Evolutionary conservation across 2,329 filamentous ascomycete genomes (phyloP), one percentile per base, ranked within the genome.

Genomic region (Diaporthe citriasiana): DNA sequence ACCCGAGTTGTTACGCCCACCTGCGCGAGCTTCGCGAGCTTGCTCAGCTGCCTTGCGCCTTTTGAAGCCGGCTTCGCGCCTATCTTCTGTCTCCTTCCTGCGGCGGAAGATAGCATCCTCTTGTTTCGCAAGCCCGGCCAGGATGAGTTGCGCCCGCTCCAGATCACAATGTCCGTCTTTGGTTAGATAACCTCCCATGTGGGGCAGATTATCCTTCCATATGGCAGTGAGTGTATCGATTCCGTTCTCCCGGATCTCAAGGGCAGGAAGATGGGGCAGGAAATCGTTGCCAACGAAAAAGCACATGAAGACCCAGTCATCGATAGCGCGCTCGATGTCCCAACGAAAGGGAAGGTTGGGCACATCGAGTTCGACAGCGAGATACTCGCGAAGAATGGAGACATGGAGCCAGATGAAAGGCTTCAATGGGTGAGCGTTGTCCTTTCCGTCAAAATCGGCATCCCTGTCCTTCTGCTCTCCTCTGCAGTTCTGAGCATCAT

Each of bases 261-360:
- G 89, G 79, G 96, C 97, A n/a, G 97, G 97, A 74, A 99, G 87
- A 87, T 99, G 97, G 68, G 97, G 97, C 78, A 99, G 86, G 85
- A 99, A 99, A 86, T 99, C 97, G 83, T 99, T 99, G 78, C 96
- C 96, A 73, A 98, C 96, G 82, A 98, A 98, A 85, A 97, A 98
- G 85, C 96, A 98, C 92, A 98, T 97, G 83, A 98, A 98, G 19
- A 98, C 95, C 97, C 96, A 98, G 82, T 98, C 96, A 83, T 98
- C 97, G 74, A 98, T 90, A 35, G 95, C 95, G 77, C 97, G 92
- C 84, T 99, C 97, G 57, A 99, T 88, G 81, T 99, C 95, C 83
- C 97, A 98, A 71, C 91, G 90, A 84, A 98, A 98, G 1, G 93
- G 92, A 77, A 98, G 90, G 72, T 92, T 90, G 25, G 94, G 93